phyloP scores from a whole-genome alignment of 1,139 yeast genomes.

The Scheffersomyces quercinus region DNA sequence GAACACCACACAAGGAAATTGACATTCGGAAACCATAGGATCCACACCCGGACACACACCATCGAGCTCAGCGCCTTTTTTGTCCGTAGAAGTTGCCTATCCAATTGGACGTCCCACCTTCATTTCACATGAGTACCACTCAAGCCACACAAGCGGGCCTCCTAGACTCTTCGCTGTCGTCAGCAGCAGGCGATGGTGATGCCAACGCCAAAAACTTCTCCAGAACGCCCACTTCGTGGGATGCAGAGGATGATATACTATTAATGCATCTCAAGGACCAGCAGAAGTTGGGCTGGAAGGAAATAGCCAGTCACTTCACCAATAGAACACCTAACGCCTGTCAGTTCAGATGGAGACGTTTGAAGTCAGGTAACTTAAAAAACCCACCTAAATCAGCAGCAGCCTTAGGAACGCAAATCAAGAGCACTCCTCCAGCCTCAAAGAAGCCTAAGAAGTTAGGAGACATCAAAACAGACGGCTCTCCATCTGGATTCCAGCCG shows the following conservation, averaged over 20 bases:
- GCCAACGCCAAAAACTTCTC: constrained; percentile 18
- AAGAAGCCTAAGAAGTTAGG: constrained; percentile 27
- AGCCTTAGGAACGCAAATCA: constrained; percentile 15
- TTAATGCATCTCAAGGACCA: constrained; percentile 70
- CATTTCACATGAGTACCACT: too few species aligned
- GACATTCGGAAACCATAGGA: too few species aligned
- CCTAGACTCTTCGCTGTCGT: constrained; percentile 1
- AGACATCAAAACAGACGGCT: constrained; percentile 11
- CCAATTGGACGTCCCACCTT: too few species aligned
- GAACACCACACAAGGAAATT: too few species aligned
- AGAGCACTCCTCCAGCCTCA: constrained; percentile 8
- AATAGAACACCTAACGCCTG: constrained; percentile 78
- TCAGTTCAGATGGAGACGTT: constrained; percentile 76
- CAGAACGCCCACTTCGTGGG: constrained; percentile 73
- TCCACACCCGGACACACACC: too few species aligned
- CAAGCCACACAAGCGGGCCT: too few species aligned
- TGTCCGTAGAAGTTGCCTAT: too few species aligned
- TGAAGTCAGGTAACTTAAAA: constrained; percentile 64
- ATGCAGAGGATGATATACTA: constrained; percentile 67
- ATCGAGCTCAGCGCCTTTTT: too few species aligned
- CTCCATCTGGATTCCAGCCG: constrained; percentile 27
- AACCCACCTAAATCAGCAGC: constrained; percentile 52
- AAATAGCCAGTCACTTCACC: constrained; percentile 64
- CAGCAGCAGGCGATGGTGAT: constrained; percentile 3
- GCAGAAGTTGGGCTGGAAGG: constrained; percentile 76